phyloP scores from a whole-genome alignment of 352 stramenopile genomes.

The Phytophthora lateralis region DNA sequence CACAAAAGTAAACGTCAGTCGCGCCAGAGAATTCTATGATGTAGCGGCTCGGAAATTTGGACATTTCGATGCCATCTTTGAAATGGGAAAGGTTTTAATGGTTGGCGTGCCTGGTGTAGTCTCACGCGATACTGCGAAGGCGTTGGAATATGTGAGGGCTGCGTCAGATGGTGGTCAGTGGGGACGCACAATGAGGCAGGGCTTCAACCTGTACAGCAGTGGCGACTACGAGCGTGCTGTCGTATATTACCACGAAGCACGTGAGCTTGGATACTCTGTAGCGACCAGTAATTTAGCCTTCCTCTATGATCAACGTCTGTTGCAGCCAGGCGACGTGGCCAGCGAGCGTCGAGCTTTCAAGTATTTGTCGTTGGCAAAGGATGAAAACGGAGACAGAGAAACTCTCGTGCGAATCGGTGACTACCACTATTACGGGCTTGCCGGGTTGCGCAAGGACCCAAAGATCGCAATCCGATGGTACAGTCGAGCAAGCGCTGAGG shows the following conservation, averaged over 20 bases:
- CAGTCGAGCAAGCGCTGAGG: slow-evolving; percentile 68
- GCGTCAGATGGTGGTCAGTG: slow-evolving; percentile 71
- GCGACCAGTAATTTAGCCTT: slow-evolving; percentile 80
- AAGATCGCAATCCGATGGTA: slow-evolving; percentile 67
- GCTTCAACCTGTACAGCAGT: slow-evolving; percentile 67
- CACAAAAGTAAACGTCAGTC: slow-evolving; percentile 51
- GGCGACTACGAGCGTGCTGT: slow-evolving; percentile 50
- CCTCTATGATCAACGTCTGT: slow-evolving; percentile 68
- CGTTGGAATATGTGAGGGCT: slow-evolving; percentile 59
- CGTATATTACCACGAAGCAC: slow-evolving; percentile 69
- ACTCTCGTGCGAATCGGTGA: slow-evolving; percentile 75
- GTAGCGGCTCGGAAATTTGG: slow-evolving; percentile 73
- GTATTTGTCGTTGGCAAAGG: slow-evolving; percentile 45
- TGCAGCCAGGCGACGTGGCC: slow-evolving; percentile 16
- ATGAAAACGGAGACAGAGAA: slow-evolving; percentile 59
- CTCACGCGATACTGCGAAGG: slow-evolving; percentile 26
- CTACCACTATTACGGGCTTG: slow-evolving; percentile 76
- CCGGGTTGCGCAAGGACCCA: slow-evolving; percentile 37
- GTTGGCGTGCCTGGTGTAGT: slow-evolving; percentile 36
- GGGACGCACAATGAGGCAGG: slow-evolving; percentile 54
- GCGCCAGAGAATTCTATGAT: slow-evolving; percentile 68
- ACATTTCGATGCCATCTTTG: slow-evolving; percentile 85
- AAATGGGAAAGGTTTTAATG: slow-evolving; percentile 69
- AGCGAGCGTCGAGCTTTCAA: slow-evolving; percentile 43
- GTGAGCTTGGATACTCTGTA: slow-evolving; percentile 61